Evolutionary conservation across 345 rosid species (phyloP), one percentile per base, ranked within the genome.

Genomic region (Populus euphratica): DNA sequence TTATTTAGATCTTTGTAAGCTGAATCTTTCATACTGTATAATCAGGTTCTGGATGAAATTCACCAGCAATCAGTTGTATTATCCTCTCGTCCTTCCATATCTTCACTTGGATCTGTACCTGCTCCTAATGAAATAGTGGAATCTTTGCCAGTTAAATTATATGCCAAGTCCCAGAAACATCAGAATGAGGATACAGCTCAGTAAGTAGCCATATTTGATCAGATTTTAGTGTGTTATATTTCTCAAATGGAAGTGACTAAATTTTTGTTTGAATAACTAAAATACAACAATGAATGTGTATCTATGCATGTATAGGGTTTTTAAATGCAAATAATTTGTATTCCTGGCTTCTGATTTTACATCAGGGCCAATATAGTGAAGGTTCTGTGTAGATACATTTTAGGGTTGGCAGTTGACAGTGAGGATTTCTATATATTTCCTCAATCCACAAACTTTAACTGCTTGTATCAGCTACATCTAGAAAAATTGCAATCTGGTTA

Each of bases 11-110:
- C 74, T 78, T n/a, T 83, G 49, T 82, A 78, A 75, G 81, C 84
- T 87, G 77, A 77, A 63, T 54, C 12, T 70, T 78, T 64, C 75
- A 29, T 72, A 33, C 50, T 64, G 44, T 68, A 81, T 85, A 76
- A 78, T 77, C 85, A 96, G 99, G 99, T 93, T 83, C 93, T 96
- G 89, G 99, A 96, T 90, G 99, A 96, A 85, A 92, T 96, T 84
- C 97, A 93, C 83, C 98, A 96, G 90, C 99, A 96, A 81, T 96
- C 99, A 68, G 91, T 88, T 72, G 99, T 90, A 70, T 86, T 96
- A 77, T 96, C 99, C 56, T 90, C 99, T 63, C 97, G 88, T 54
- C 89, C 93, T 65, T 88, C 99, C 70, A 83, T 92, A 41, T 96
- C 99, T 81, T 86, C 98, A 0, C 89, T 92, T 81, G 98, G 98